These are phyloP conservation scores for Lipomyces starkeyi DNA, from an alignment of 805 yeast genomes.

Conservation along the genomic window DNA sequence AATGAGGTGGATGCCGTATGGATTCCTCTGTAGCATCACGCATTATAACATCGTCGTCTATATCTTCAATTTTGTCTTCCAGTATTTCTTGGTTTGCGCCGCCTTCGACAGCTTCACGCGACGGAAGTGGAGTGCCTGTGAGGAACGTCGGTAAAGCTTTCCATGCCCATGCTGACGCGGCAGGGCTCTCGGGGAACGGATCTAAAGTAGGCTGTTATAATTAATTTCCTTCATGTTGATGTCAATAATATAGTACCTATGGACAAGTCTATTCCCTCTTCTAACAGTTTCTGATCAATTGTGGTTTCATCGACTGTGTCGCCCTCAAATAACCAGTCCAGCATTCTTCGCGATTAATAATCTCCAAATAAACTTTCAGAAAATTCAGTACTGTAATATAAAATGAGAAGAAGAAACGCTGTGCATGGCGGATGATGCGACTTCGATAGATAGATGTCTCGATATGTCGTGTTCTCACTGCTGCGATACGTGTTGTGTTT, in stretches of 20 bases:
- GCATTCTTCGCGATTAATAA: neutral
- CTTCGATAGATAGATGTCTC: neutral
- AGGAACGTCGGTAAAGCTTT: conserved; percentile 37
- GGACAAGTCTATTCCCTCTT: conserved; percentile 17
- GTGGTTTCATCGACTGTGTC: conserved; percentile 27
- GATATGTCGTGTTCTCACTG: neutral
- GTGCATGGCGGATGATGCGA: neutral
- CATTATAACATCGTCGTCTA: neutral
- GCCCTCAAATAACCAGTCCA: conserved; percentile 30
- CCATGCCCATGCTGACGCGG: conserved; percentile 39
- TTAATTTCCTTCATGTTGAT: neutral
- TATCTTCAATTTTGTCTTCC: conserved; percentile 4
- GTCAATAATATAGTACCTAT: conserved; percentile 8
- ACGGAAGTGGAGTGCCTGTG: conserved; percentile 37
- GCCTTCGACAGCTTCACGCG: conserved; percentile 3
- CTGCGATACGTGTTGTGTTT: neutral
- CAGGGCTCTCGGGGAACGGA: conserved; percentile 33
- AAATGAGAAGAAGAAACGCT: neutral
- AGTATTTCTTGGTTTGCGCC: neutral
- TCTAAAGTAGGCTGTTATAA: conserved; percentile 11
- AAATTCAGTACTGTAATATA: neutral
- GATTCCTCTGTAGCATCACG: neutral
- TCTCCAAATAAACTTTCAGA: neutral
- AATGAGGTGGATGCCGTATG: neutral
- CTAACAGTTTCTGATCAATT: conserved; percentile 17